Evolutionary conservation across 1,284 basidiomycete genomes (phyloP).

Genomic region (Leccinum cinnamomeum): DNA sequence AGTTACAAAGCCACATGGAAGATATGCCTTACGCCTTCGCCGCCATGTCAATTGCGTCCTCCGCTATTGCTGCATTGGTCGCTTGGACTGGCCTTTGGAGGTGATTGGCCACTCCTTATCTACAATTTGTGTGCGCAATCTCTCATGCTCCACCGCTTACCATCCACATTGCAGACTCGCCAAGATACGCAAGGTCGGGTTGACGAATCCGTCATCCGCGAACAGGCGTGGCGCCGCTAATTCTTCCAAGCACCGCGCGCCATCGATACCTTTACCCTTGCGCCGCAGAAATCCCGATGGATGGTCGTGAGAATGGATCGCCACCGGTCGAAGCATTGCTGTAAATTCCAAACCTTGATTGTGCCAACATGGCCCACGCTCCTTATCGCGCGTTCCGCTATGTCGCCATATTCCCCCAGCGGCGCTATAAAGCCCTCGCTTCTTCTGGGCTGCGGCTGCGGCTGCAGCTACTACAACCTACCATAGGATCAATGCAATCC

Average conservation of each 20-base stretch:
- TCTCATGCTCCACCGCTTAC: conserved; percentile 12
- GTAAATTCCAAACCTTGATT: conserved; percentile 4
- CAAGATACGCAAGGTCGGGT: conserved; percentile 52
- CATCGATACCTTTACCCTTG: conserved; percentile 59
- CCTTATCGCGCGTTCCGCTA: conserved; percentile 15
- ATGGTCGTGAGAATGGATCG: conserved; percentile 43
- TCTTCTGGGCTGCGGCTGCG: neutral
- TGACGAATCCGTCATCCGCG: conserved; percentile 41
- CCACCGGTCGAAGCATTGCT: neutral
- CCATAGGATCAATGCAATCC: conserved; percentile 9
- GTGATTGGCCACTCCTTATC: conserved; percentile 38
- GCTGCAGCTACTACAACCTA: neutral
- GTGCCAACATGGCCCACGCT: conserved; percentile 1
- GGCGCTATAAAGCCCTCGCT: neutral
- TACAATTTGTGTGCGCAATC: conserved; percentile 3
- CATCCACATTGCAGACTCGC: conserved; percentile 37
- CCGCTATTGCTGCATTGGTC: conserved; percentile 54
- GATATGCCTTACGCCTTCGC: conserved; percentile 68
- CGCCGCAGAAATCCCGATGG: conserved; percentile 51
- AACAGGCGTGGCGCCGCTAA: conserved; percentile 20
- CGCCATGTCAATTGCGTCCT: conserved; percentile 56
- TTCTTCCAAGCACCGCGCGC: conserved; percentile 33
- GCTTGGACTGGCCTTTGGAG: conserved; percentile 61
- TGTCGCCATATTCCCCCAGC: neutral
- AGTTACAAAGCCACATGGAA: conserved; percentile 73